These are phyloP conservation scores for Neurospora sp. DNA, from an alignment of 495 filamentous ascomycete genomes.

Conservation along the genomic window DNA sequence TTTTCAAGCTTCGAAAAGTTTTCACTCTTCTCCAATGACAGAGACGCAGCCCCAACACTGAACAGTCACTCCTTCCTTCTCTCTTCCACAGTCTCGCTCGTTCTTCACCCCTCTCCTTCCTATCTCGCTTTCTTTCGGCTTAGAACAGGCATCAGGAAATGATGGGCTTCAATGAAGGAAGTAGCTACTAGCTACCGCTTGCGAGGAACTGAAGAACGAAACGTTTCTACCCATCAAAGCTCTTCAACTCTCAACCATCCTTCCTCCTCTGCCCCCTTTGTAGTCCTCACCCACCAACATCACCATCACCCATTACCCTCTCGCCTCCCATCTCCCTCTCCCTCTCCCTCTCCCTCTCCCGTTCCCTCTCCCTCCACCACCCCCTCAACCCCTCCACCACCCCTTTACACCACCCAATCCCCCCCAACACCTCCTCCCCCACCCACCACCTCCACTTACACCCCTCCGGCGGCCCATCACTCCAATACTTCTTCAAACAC, in stretches of 20 bases:
- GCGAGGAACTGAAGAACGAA: no score
- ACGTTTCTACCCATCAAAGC: no score
- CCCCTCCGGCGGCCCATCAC: conserved; percentile 23
- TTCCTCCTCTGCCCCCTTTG: not conserved
- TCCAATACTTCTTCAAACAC: conserved; percentile 36
- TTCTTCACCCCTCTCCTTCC: no score
- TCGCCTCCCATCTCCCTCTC: not conserved
- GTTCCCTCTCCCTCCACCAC: conserved; percentile 28
- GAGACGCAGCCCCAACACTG: not conserved
- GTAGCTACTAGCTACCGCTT: not conserved
- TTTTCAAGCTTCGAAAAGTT: not conserved
- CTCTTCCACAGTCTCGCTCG: not conserved
- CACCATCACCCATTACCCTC: not conserved
- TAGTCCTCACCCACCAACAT: not conserved
- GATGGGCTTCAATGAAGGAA: not conserved
- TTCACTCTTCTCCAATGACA: not conserved
- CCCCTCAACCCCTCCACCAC: conserved; percentile 25
- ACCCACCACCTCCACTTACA: conserved; percentile 29
- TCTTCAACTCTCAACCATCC: no score
- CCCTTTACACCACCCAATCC: conserved; percentile 25
- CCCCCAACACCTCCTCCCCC: conserved; percentile 21
- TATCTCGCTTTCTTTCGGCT: not conserved
- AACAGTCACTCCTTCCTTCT: not conserved
- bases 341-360: conserved; percentile 19
- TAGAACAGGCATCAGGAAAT: not conserved